phyloP scores from a whole-genome alignment of 208 protist species.

The Trypanosoma rangeli region DNA sequence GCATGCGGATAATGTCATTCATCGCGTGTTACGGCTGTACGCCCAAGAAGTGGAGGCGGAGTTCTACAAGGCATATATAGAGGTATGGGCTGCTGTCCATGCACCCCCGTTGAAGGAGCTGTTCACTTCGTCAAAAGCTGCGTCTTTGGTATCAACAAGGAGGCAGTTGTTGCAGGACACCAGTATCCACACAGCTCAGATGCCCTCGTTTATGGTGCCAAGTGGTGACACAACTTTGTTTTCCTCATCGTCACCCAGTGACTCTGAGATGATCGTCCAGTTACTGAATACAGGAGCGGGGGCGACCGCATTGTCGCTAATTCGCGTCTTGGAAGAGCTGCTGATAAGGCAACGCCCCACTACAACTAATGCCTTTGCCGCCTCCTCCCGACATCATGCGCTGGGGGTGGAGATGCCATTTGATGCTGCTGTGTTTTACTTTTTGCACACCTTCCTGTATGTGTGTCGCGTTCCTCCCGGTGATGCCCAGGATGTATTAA shows the following conservation, averaged over 20 bases:
- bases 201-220: neutral
- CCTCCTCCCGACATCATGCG: neutral
- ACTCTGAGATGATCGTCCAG: neutral
- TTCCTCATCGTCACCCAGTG: neutral
- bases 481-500: neutral
- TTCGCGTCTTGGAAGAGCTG: neutral
- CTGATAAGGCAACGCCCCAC: neutral
- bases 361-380: neutral
- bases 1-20: conserved; percentile 5
- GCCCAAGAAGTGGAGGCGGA: neutral
- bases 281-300: conserved; percentile 6
- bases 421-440: conserved; percentile 21
- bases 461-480: neutral
- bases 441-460: conserved; percentile 19
- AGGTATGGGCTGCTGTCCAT: conserved; percentile 12
- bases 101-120: neutral
- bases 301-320: neutral
- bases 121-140: neutral
- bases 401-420: conserved; percentile 12
- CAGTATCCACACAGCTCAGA: neutral
- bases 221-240: neutral
- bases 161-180: neutral
- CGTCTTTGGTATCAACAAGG: neutral
- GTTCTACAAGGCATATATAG: conserved; percentile 18
- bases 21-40: conserved; percentile 13